These are phyloP conservation scores for Nemania abortiva DNA, from an alignment of 2,329 filamentous ascomycete genomes.

Conservation along the genomic window DNA sequence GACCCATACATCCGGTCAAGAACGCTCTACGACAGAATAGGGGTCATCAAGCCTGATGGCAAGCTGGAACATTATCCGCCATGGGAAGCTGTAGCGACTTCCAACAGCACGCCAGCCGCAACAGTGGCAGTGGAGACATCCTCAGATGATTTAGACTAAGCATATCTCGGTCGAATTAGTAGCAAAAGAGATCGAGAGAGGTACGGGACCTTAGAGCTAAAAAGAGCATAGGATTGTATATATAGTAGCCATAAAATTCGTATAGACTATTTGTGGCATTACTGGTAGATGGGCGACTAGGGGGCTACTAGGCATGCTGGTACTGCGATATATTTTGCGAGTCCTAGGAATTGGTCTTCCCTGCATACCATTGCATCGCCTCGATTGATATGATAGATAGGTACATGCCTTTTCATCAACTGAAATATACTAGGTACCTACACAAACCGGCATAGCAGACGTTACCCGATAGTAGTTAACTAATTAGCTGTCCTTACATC, in stretches of 20 bases:
- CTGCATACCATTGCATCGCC: background rate
- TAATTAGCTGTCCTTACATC: conserved; percentile 69
- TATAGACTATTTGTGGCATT: conserved; percentile 22
- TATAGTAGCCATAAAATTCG: conserved; percentile 10
- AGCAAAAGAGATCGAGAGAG: background rate
- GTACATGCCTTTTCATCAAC: conserved; percentile 20
- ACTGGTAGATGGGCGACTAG: conserved; percentile 1
- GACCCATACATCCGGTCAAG: conserved; percentile 89
- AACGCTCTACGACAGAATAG: conserved; percentile 85
- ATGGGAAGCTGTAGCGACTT: conserved; percentile 38
- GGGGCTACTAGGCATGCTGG: background rate
- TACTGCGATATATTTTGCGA: conserved; percentile 9
- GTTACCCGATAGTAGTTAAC: background rate
- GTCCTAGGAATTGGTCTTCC: background rate
- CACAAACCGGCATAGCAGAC: background rate
- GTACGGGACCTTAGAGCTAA: background rate
- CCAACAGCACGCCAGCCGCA: conserved; percentile 42
- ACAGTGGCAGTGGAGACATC: conserved; percentile 53
- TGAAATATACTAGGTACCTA: background rate
- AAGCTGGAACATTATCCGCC: conserved; percentile 76
- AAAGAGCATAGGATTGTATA: conserved; percentile 15
- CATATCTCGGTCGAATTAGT: background rate
- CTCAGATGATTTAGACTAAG: conserved; percentile 61
- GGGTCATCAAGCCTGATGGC: conserved; percentile 76
- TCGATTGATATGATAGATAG: background rate